Evolutionary conservation across 176 grass and related monocot species (phyloP).

Genomic region (Oryza australiensis): DNA sequence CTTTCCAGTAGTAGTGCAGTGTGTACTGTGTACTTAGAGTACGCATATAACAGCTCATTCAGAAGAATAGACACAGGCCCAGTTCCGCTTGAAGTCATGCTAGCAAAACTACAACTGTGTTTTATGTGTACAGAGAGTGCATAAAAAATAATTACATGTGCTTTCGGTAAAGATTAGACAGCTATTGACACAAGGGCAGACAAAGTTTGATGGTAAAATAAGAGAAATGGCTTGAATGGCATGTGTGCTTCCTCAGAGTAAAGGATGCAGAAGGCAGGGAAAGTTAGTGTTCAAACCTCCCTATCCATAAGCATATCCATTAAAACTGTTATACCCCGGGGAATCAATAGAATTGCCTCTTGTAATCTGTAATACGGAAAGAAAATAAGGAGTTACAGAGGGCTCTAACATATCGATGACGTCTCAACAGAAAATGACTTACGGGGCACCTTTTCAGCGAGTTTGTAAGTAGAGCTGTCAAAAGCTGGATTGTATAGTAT

Average conservation of each 20-base stretch:
- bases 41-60: not conserved
- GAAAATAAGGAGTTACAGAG: slow-evolving; percentile 30
- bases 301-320: slow-evolving; percentile 99
- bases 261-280: not conserved
- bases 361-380: slow-evolving; percentile 73
- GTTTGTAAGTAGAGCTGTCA: slow-evolving; percentile 92
- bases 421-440: slow-evolving; percentile 43
- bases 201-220: not conserved
- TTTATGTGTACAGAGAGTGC: not conserved
- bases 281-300: slow-evolving; percentile 53
- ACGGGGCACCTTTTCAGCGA: slow-evolving; percentile 86
- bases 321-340: slow-evolving; percentile 93
- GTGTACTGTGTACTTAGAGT: not conserved
- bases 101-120: not conserved
- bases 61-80: slow-evolving; percentile 5
- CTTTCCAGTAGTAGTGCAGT: not conserved
- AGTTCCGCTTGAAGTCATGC: slow-evolving; percentile 10
- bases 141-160: not conserved
- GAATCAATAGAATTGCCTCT: slow-evolving; percentile 96
- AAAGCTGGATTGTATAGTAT: slow-evolving; percentile 96
- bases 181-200: not conserved
- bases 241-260: slow-evolving; percentile 22
- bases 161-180: not conserved
- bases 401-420: slow-evolving; percentile 6
- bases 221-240: slow-evolving; percentile 12